Base-by-base conservation (phyloP, 257 asterid genomes). In the Thymus mandschuricus region DNA sequence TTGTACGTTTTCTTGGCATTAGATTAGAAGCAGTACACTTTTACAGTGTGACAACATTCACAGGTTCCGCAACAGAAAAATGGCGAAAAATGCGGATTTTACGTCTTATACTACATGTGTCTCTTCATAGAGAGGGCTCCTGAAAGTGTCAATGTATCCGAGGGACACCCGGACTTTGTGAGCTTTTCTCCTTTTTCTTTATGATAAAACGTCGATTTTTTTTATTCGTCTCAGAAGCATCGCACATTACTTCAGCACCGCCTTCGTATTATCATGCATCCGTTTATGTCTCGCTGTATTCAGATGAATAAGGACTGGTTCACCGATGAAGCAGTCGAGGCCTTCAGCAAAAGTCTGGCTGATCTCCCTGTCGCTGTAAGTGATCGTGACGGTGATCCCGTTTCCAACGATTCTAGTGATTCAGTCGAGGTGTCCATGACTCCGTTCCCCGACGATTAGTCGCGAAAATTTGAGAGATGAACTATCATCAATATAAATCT, bases 61-160 rank as follows among this genome's bases (percentile, higher is more conserved):
- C 84, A 88, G 92, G 92, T 91, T 49, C 97, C 96, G 0, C 92
- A 86, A 60, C 86, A 91, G 82, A 81, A 71, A 78, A 76, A 83
- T 55, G 84, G 79, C 5, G 86, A 75, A 6, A 89, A 86, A 71
- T 91, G 96, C 69, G 96, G 95, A 67, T 80, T 49, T 33, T 80
- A 75, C 59, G 91, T 86, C 30, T 85, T 88, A 43, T 78, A 68
- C 68, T 91, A 73, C 83, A 69, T 79, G 9, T 61, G 41, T 60
- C 78, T 76, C 62, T 91, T 91, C 79, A 13, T 91, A 48, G 77
- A 87, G 74, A 81, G 71, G 59, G 85, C 91, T 45, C 97, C 91
- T 0, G 86, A 83, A 70, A 80, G 58, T 30, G 81, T 86, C 76
- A 74, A 80, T 80, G 3, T 63, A n/a, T 84, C 87, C 0, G 79